A percentile compares a stretch with the other conserved stretches of the same genome.
phyloP scores from a whole-genome alignment of 2,329 filamentous ascomycete species.

The Aspergillus terreus region DNA sequence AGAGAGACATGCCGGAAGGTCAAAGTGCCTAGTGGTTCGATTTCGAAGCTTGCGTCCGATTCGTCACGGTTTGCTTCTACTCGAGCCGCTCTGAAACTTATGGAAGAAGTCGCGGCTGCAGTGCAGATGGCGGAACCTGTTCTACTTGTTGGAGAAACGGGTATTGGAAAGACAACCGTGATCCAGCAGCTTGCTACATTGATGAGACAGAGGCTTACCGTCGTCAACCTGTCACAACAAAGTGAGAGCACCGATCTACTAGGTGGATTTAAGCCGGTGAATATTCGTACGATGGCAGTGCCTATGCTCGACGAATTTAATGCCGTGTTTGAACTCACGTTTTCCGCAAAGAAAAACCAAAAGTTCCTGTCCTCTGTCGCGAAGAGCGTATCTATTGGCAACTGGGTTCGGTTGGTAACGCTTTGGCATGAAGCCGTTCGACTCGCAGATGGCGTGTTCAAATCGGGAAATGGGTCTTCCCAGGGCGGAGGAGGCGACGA shows the following conservation, averaged over 20 bases:
- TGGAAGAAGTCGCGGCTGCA: constrained; percentile 84
- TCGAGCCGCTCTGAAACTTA: constrained; percentile 72
- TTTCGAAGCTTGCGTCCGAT: constrained; percentile 38
- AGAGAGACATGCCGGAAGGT: constrained; percentile 58
- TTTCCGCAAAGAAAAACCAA: constrained; percentile 82
- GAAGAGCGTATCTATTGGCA: constrained; percentile 73
- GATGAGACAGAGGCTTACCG: constrained; percentile 80
- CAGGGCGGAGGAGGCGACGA: constrained; percentile 41
- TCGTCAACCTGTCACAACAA: constrained; percentile 96
- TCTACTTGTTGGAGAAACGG: constrained; percentile 94
- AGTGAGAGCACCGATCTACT: constrained; percentile 95
- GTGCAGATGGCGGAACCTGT: constrained; percentile 83
- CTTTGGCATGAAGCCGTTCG: constrained; percentile 86
- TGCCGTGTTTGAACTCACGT: constrained; percentile 80
- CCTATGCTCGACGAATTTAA: constrained; percentile 94
- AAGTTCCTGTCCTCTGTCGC: constrained; percentile 77
- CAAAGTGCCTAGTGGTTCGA: constrained; percentile 48
- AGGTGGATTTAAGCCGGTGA: constrained; percentile 95
- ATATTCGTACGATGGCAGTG: constrained; percentile 78
- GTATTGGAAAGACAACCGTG: constrained; percentile 95
- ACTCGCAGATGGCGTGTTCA: constrained; percentile 73
- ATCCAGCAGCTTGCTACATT: constrained; percentile 86
- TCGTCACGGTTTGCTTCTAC: constrained; percentile 74
- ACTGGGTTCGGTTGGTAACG: constrained; percentile 82
- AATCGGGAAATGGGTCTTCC: constrained; percentile 46